Evolutionary conservation across 768 basidiomycete genomes (phyloP).

Genomic region (Trametes coccinea): DNA sequence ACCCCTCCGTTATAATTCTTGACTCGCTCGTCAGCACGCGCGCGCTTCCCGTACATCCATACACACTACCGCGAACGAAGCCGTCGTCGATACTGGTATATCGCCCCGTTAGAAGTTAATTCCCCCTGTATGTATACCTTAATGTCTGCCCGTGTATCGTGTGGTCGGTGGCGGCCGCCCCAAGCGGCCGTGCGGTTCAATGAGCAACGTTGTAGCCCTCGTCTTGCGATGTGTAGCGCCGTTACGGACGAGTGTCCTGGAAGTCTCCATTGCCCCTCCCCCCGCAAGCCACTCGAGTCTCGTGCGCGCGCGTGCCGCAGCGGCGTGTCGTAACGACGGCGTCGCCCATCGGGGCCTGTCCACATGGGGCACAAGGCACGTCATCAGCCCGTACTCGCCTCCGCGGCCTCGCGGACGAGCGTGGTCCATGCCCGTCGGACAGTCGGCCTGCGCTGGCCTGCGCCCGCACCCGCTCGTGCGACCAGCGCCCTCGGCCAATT

Average conservation of each 20-base stretch:
- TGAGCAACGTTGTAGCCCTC: too few species aligned
- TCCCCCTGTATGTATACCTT: slow-evolving; percentile 6
- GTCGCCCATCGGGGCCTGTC: neutral
- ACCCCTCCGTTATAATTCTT: neutral
- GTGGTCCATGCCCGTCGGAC: neutral
- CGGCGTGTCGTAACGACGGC: neutral
- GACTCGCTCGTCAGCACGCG: neutral
- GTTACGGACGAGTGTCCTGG: neutral
- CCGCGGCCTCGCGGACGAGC: neutral
- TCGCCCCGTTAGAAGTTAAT: neutral
- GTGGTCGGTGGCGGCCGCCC: too few species aligned
- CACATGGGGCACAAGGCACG: neutral
- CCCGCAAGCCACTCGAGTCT: neutral
- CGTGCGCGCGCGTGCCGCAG: neutral
- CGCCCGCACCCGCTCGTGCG: neutral
- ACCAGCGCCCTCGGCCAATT: too few species aligned
- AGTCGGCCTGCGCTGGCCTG: slow-evolving; percentile 6
- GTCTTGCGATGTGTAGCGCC: neutral
- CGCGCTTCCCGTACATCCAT: neutral
- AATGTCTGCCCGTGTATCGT: neutral
- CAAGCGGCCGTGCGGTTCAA: too few species aligned
- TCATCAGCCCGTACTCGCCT: neutral
- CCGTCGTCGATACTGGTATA: slow-evolving; percentile 10
- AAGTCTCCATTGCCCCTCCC: neutral
- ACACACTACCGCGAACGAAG: neutral